Evolutionary conservation across 1,284 basidiomycete genomes (phyloP), one percentile per base, ranked within the genome.

Genomic region (Athelia sp.): DNA sequence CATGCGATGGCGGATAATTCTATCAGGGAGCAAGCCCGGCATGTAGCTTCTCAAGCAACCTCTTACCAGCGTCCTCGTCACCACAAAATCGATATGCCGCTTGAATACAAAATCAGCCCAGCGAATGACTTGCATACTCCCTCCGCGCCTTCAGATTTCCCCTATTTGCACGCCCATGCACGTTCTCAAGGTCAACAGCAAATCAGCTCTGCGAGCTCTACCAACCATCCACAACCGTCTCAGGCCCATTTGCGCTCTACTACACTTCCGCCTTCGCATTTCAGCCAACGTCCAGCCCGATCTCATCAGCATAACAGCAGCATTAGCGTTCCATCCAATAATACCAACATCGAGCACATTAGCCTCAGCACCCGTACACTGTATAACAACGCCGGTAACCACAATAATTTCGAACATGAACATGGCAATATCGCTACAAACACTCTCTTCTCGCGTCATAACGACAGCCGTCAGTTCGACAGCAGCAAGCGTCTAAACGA

Each of bases 281-380:
- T 64, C 36, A 49, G 59, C 51, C 66, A 61, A 23, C 54, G 57
- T 42, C 40, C 14, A 46, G 61, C 62, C 49, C 62, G 66, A 55
- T 36, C 54, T 58, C 61, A 73, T 8, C 71, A 73, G 58, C 66
- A 62, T 55, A 68, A 72, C 52, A 74, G 57, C 53, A 74, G 71
- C 54, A 68, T 74, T 67, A 76, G 63, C 52, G 65, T 64, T 51
- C 62, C 63, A 40, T 4, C 36, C 36, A 40, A 21, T n/a, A 40
- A 21, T 40, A 17, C 36, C 36, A 21, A 40, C 26, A 29, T 29
- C 13, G 26, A 29, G 13, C 26, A 29, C 13, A 29, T 29, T 40
- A 40, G 6, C n/a, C 36, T 23, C 24, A 44, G 10, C 23, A 44
- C 23, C 23, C 18, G 43, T n/a, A 6, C 24, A 21, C 49, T 35